Evolutionary conservation across 257 asterid species (phyloP), one percentile per base, ranked within the genome.

Genomic region (Avicennia marina): DNA sequence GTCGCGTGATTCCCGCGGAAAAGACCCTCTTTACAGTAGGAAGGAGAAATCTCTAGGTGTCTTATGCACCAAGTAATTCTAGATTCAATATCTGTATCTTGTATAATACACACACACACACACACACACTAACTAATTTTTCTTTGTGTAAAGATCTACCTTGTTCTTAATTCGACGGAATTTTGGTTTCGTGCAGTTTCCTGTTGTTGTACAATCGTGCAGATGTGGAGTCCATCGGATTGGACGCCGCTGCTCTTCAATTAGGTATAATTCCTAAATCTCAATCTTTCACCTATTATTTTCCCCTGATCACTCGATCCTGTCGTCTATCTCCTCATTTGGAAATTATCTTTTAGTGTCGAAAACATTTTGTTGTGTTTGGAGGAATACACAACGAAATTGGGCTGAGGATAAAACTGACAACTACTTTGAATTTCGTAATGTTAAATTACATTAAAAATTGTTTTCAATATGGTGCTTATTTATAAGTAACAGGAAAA

Each of bases 31-130:
- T 31, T 81, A 81, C 70, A 46, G 76, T 58, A 82, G 88, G 59
- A 78, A 81, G 69, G 82, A 81, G 39, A 81, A 81, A 56, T 78
- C 88, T 8, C 80, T 81, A 59, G 82, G 85, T 51, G 71, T 75
- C 53, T 64, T 81, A 17, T 81, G 85, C 75, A 60, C 88, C 67
- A 78, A 77, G 88, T 80, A 80, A 56, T 56, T 55, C 11, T 11
- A 18, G 17, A 25, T 41, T 32, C 22, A 24, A 22, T 15, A 2
- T 34, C 38, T 54, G 32, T 15, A 21, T 26, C 4, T 63, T 31
- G 43, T 58, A 17, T 22, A 27, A 20, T 48, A 7, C 16, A 49
- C 40, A 17, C 45, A 7, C 24, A 9, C 31, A 26, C 9, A 22
- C 24, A 18, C 49, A 15, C 24, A 11, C 36, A 20, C 27, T 12